Conservation (phyloP, 1,139 yeast species). For the Kluyveromyces sp. region DNA sequence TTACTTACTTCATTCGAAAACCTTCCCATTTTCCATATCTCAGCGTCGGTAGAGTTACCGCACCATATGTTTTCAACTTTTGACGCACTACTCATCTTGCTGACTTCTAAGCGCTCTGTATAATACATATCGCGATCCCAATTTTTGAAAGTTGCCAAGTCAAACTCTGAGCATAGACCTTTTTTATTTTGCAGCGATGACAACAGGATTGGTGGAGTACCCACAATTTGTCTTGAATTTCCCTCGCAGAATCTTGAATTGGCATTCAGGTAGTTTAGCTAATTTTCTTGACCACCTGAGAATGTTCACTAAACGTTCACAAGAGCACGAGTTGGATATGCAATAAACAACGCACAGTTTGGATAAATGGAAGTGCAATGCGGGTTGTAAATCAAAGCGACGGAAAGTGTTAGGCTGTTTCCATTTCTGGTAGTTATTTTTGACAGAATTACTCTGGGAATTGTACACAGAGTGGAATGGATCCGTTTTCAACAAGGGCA, state of each 20-base stretch:
- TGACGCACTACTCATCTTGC: conserved; percentile 78
- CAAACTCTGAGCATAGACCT: conserved; percentile 28
- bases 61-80: conserved; percentile 59
- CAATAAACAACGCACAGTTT: conserved; percentile 24
- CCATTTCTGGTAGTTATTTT: conserved; percentile 10
- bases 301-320: conserved; percentile 9
- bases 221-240: conserved; percentile 12
- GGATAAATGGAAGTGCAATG: conserved; percentile 26
- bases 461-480: conserved; percentile 12
- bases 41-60: conserved; percentile 63
- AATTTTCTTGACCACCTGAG: conserved; percentile 1
- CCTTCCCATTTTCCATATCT: conserved; percentile 24
- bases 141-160: conserved; percentile 34
- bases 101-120: conserved; percentile 73
- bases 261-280: conserved; percentile 3
- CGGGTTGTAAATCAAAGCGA: conserved; percentile 29
- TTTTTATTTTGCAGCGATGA: conserved; percentile 14
- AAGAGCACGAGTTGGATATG: conserved; percentile 12
- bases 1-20: conserved; percentile 6
- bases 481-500: conserved; percentile 25
- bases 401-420: conserved; percentile 23
- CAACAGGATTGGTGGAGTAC: conserved; percentile 19
- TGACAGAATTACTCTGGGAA: conserved; percentile 2
- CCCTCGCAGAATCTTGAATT: conserved; percentile 3
- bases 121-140: conserved; percentile 71